Percentiles rank a stretch among this genome's conserved stretches.
Conservation (phyloP, 2,329 filamentous ascomycete species). For the Pestalotiopsis sp. region DNA sequence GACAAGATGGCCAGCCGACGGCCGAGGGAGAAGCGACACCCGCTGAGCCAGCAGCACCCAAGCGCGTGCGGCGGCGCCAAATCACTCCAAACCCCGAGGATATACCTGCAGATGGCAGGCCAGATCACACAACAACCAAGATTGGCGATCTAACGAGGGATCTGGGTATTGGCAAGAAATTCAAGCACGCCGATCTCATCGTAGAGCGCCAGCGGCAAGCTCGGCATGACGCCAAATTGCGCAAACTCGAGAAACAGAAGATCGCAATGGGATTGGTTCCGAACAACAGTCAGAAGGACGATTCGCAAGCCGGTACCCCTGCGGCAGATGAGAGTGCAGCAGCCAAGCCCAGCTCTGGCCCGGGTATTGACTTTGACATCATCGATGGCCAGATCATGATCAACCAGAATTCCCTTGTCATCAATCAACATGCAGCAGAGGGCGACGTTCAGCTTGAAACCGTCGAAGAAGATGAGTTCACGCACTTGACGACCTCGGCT, state of each 20-base stretch:
- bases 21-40: conserved; percentile 24
- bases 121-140: conserved; percentile 68
- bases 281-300: conserved; percentile 20
- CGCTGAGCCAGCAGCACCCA: conserved; percentile 19
- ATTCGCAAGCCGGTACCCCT: conserved; percentile 20
- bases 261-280: conserved; percentile 28
- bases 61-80: conserved; percentile 30
- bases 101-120: conserved; percentile 57
- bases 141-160: conserved; percentile 76
- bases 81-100: conserved; percentile 64
- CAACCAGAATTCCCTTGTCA: conserved; percentile 67
- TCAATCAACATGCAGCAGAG: conserved; percentile 68
- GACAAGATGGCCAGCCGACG: conserved; percentile 23
- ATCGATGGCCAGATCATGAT: conserved; percentile 75
- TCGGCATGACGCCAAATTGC: conserved; percentile 36
- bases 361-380: conserved; percentile 48
- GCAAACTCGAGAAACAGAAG: conserved; percentile 41
- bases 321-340: conserved; percentile 25
- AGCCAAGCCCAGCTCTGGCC: conserved; percentile 22
- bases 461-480: conserved; percentile 79
- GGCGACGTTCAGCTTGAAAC: conserved; percentile 55
- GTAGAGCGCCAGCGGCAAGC: conserved; percentile 63
- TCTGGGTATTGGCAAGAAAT: conserved; percentile 72
- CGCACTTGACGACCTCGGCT: conserved; percentile 68
- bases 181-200: conserved; percentile 74